Conservation (phyloP, 495 filamentous ascomycete genomes). For the Aspergillus nanangensis region DNA sequence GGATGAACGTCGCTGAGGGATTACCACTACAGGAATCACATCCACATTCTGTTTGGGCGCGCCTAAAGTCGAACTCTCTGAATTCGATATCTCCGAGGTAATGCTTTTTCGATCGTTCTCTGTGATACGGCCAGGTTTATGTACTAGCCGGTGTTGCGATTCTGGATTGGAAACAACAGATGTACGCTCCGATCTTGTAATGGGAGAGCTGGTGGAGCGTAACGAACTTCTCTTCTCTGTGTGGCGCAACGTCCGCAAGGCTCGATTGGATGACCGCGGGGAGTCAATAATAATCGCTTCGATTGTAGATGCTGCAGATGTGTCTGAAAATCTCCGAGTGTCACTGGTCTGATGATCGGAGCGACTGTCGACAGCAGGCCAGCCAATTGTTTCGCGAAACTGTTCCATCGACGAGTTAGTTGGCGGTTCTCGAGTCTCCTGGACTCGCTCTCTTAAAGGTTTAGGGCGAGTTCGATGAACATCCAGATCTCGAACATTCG, state of each 20-base stretch:
- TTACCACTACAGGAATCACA: constrained; percentile 66
- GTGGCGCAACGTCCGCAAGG: constrained; percentile 61
- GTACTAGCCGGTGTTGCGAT: constrained; percentile 43
- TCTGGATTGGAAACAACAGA: constrained; percentile 38
- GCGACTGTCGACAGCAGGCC: constrained; percentile 31
- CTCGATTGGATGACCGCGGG: constrained; percentile 44
- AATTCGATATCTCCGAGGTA: constrained; percentile 53
- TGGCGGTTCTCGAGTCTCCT: constrained; percentile 19
- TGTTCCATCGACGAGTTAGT: constrained; percentile 31
- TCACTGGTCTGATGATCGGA: constrained; percentile 31
- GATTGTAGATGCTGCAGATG: constrained; percentile 66
- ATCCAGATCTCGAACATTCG: constrained; percentile 19
- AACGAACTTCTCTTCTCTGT: constrained; percentile 60
- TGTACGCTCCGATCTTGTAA: constrained; percentile 36
- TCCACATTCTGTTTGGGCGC: constrained; percentile 47
- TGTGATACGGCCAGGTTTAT: constrained; percentile 43
- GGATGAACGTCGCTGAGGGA: constrained; percentile 65
- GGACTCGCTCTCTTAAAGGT: constrained; percentile 31
- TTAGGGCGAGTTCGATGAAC: constrained; percentile 26
- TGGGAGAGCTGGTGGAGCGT: constrained; percentile 49
- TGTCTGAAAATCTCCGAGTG: constrained; percentile 48
- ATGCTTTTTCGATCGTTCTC: constrained; percentile 52
- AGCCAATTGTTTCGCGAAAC: constrained; percentile 38
- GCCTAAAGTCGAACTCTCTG: constrained; percentile 42
- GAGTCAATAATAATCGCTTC: constrained; percentile 67